phyloP scores from a whole-genome alignment of 352 stramenopile species.

The Thraustochytrium sp. region DNA sequence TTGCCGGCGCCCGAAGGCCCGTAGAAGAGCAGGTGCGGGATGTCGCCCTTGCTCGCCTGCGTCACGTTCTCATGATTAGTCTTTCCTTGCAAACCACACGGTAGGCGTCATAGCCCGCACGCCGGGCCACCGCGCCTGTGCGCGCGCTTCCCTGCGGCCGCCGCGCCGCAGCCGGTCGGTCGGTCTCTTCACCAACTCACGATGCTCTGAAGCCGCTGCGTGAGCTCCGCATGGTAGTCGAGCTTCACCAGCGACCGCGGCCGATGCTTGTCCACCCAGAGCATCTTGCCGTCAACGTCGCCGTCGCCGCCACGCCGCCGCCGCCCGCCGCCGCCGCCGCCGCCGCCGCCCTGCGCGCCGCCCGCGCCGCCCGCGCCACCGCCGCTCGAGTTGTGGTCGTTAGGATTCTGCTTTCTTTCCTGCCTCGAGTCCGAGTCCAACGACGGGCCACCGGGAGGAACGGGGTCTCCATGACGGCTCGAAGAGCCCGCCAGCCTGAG shows the following conservation, averaged over 20 bases:
- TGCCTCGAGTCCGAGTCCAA: no score
- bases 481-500: no score
- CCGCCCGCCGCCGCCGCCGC: no score
- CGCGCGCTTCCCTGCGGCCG: no score
- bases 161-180: neutral
- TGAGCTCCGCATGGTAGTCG: constrained; percentile 87
- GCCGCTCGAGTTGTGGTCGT: no score
- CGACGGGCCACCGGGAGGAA: no score
- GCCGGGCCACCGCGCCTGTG: neutral
- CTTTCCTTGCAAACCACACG: neutral
- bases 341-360: no score
- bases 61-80: neutral
- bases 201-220: constrained; percentile 74
- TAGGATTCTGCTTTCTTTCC: no score
- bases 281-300: constrained; percentile 67
- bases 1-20: constrained; percentile 94
- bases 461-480: no score
- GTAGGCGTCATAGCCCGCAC: neutral
- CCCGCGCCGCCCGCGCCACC: no score
- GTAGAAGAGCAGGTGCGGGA: constrained; percentile 96
- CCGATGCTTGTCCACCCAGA: constrained; percentile 98
- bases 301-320: no score
- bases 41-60: constrained; percentile 61
- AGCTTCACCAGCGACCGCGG: constrained; percentile 80
- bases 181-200: constrained; percentile 46